Base-by-base conservation (phyloP, 2,329 filamentous ascomycete species). In the Colletotrichum simmondsii region DNA sequence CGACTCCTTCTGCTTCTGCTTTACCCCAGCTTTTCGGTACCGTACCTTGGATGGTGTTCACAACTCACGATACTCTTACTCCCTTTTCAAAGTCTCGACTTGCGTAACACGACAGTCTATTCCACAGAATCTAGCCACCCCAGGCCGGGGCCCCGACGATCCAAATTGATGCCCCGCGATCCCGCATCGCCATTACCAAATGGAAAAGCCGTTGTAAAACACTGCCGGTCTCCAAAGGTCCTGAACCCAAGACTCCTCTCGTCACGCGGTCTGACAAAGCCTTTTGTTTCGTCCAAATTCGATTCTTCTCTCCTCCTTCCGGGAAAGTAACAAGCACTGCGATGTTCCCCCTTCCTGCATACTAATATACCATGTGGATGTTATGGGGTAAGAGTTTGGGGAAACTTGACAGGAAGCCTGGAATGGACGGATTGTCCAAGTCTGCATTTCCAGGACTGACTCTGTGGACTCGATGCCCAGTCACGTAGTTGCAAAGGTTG, bases 131-230 rank as follows among this genome's bases (percentile, higher is more conserved):
- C 58, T 57, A 59, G 58, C 32, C 66, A 35, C 32, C 42, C 42
- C 42, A 32, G 70, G 60, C 54, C 54, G 60, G 54, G 59, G 46
- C 60, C 54, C 66, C 54, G 66, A 70, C 66, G 65, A 30, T 72
- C 59, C 59, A 69, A 32, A 56, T 71, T 42, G 37, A 42, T 42
- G 37, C 67, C 56, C 71, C 71, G 61, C 67, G 70, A 60, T 42
- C 49, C 66, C 66, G 66, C 70, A 60, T 70, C 68, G 56, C 62
- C 53, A 73, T 73, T 73, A 72, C 71, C 57, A 73, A 72, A 73
- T 73, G 52, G 56, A 73, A 71, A 71, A 52, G 68, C 68, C 68
- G 65, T 73, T 72, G 61, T 73, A 71, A 67, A 72, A 72, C 71
- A 71, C 56, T 61, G 37, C 66, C 62, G 52, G 62, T 70, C 66